Conservation (phyloP, 2,329 filamentous ascomycete species). For the Aphanocladium album region DNA sequence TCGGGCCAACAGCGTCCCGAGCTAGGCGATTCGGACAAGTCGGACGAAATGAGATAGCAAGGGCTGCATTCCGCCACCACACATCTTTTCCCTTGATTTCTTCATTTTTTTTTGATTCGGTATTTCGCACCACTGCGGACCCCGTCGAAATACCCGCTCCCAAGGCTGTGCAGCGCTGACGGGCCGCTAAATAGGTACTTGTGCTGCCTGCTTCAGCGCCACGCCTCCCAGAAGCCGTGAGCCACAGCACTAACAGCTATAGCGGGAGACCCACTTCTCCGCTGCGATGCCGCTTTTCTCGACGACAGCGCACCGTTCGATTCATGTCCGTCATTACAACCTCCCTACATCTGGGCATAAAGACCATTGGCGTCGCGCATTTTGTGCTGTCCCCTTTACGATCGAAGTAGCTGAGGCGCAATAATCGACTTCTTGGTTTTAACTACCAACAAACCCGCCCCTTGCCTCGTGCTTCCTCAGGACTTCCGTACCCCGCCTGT, state of each 20-base stretch:
- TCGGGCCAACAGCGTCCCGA: neutral
- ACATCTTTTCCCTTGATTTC: too few relatives aligned
- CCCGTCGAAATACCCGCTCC: too few relatives aligned
- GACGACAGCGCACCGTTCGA: neutral
- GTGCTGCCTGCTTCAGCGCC: neutral
- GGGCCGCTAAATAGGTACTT: too few relatives aligned
- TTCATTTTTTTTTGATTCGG: too few relatives aligned
- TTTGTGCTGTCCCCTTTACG: neutral
- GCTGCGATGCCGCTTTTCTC: neutral
- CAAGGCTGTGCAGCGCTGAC: too few relatives aligned
- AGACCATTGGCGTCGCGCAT: neutral
- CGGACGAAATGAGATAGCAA: too few relatives aligned
- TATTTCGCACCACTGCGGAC: neutral
- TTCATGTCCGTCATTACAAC: slow-evolving; percentile 6
- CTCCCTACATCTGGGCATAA: neutral
- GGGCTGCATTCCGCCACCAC: too few relatives aligned
- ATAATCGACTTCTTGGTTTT: neutral
- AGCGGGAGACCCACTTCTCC: neutral
- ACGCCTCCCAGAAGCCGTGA: too few relatives aligned
- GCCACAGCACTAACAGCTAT: neutral
- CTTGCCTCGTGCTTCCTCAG: neutral
- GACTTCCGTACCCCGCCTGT: neutral
- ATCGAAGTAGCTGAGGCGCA: neutral
- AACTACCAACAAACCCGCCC: neutral
- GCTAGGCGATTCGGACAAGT: neutral